A percentile compares a stretch with the other conserved stretches of the same genome.
Conservation (phyloP, 768 basidiomycete species). For the Suillus spraguei region DNA sequence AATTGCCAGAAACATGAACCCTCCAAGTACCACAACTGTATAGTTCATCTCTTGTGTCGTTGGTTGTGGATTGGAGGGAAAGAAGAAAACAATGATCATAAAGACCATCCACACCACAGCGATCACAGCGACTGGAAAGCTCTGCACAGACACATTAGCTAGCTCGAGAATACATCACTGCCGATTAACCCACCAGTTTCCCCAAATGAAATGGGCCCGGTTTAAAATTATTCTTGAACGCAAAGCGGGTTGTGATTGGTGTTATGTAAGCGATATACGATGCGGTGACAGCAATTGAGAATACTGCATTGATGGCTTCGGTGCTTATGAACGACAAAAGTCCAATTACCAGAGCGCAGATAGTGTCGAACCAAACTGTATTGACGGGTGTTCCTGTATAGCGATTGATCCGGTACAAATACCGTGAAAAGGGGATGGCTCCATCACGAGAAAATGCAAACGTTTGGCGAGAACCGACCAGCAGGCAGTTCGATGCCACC, state of each 20-base stretch:
- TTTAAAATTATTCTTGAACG: not conserved
- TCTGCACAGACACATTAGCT: slow-evolving; percentile 12
- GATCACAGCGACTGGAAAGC: slow-evolving; percentile 33
- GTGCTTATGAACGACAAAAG: not conserved
- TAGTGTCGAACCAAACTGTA: not conserved
- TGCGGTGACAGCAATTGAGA: not conserved
- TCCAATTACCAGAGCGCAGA: not conserved
- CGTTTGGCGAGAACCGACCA: not conserved
- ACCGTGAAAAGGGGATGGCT: not conserved
- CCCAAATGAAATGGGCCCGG: not conserved
- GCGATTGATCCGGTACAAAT: not conserved
- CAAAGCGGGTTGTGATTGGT: not conserved
- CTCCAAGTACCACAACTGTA: slow-evolving; percentile 30
- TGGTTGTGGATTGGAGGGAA: slow-evolving; percentile 7
- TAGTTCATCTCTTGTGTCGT: not conserved
- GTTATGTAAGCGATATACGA: not conserved
- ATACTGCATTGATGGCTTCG: not conserved
- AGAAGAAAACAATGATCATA: slow-evolving; percentile 33
- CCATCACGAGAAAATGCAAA: slow-evolving; percentile 1
- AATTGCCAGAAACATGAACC: slow-evolving; percentile 25
- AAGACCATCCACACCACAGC: slow-evolving; percentile 40
- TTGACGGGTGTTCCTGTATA: not conserved
- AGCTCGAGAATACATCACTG: not conserved
- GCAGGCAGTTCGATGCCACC: not conserved
- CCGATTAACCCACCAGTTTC: not conserved